Evolutionary conservation across 2,329 filamentous ascomycete species (phyloP), one percentile per base, ranked within the genome.

Genomic region (Arachnomyces sp.): DNA sequence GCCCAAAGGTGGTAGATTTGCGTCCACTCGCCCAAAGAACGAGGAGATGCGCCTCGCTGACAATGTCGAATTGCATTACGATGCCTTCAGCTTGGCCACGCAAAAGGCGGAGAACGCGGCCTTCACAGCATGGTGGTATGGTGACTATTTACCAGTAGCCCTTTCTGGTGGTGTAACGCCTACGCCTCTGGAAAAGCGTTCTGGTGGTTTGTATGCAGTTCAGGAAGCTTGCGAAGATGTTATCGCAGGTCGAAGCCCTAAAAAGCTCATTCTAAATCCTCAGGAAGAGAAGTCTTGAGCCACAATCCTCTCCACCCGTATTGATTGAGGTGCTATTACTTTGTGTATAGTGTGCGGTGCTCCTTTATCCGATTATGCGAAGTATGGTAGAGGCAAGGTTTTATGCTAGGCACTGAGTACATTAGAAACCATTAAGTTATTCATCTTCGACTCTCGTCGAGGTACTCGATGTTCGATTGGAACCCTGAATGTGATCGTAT

Each of bases 91-190:
- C 28, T 30, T 38, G 36, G 30, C 36, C 14, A 38, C 36, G 7
- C 36, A 38, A 20, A 38, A 38, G 12, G 6, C 18, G 11, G 36
- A 38, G 17, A 38, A 38, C 16, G 36, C 20, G 28, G 28, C 30
- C 11, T 38, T 38, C 28, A 31, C 36, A 16, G 14, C 11, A 14
- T 38, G 36, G 36, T 38, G 36, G 36, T 38, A 38, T 31, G 14
- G 15, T 29, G 36, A 38, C 18, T 38, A 38, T 30, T 14, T 38
- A 7, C 36, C 36, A 7, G 11, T n/a, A 15, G 36, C 36, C 13
- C 36, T 38, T 29, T n/a, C 7, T 13, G 36, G 36, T 2, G 15
- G 12, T 6, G 36, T 38, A 14, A 38, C 18, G 7, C 17, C 36
- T 12, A 36, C 34, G 20, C 34, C 34, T 28, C 9, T 36, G 34